These are phyloP conservation scores for Gyromitra esculenta DNA, from an alignment of 2,329 filamentous ascomycete genomes.

Conservation along the genomic window DNA sequence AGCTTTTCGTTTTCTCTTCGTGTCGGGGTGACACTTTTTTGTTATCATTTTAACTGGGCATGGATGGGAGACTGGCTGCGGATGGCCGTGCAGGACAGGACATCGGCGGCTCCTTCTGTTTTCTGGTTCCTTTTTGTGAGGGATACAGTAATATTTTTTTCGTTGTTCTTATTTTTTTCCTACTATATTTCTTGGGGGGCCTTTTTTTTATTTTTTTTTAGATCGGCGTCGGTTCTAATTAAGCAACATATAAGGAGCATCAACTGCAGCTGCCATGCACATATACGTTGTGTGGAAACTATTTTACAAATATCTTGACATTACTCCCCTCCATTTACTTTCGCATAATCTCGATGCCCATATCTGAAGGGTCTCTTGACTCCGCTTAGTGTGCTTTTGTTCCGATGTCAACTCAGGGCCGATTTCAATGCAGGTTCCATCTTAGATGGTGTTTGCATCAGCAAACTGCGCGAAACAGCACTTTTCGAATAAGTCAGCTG, in stretches of 20 bases:
- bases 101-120: conserved; percentile 17
- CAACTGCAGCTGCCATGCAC: not conserved
- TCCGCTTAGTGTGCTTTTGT: conserved; percentile 1
- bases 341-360: not conserved
- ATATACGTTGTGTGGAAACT: not conserved
- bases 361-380: not conserved
- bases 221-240: conserved; percentile 26
- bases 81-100: conserved; percentile 30
- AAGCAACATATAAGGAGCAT: conserved; percentile 36
- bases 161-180: conserved; percentile 4
- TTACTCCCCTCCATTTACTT: not conserved
- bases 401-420: conserved; percentile 18
- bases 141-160: conserved; percentile 17
- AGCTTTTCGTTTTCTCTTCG: conserved; percentile 23
- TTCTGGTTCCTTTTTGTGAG: not conserved
- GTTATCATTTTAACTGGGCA: conserved; percentile 35
- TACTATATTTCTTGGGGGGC: conserved; percentile 1
- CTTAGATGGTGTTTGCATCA: conserved; percentile 9
- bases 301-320: not conserved
- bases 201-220: conserved; percentile 9
- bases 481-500: not conserved
- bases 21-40: conserved; percentile 19
- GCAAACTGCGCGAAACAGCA: not conserved
- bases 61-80: conserved; percentile 20
- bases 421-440: not conserved